Evolutionary conservation across 768 basidiomycete genomes (phyloP), one percentile per base, ranked within the genome.

Genomic region (Neoboletus brunneissimus): DNA sequence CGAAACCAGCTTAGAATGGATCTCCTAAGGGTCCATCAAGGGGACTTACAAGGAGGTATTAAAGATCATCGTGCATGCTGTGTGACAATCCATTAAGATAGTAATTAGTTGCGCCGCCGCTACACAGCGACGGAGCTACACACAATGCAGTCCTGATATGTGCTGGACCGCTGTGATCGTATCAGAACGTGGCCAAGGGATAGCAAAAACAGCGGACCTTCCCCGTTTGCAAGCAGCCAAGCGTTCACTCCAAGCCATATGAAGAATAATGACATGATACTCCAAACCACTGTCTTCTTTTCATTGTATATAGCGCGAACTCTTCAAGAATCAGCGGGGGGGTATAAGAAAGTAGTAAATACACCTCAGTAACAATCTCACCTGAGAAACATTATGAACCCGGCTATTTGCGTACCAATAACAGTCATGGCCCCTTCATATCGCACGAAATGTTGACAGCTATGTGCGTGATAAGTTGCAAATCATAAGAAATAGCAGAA

Each of bases 201-300:
- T 1, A 40, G 45, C 5, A 16, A 27, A n/a, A 37, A 40, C 1
- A 25, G 66, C 82, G 13, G 58, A 87, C 86, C 72, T 72, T 76
- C 59, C 0, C 77, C 84, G 16, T 69, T 59, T 27, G 75, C 74
- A 20, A 88, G 71, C n/a, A 87, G 69, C 80, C 79, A 86, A 1
- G 75, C 73, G 56, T 82, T 84, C 59, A 81, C 65, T 4, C 62
- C 67, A n/a, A 79, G 72, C 68, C 81, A 79, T 31, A 76, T 51
- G 12, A 77, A 9, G 40, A 83, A 75, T 10, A 86, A 48, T 1
- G 56, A 5, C 22, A 53, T 25, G 12, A 64, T 11, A 8, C 48
- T 35, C 50, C 46, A 55, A 40, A 69, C 9, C 11, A 67, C 40
- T 22, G 15, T 2, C 34, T 20, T 59, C 31, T 48, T 42, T 5